Conservation (phyloP, 2,329 filamentous ascomycete species). For the Hymenoscyphus salicellus region DNA sequence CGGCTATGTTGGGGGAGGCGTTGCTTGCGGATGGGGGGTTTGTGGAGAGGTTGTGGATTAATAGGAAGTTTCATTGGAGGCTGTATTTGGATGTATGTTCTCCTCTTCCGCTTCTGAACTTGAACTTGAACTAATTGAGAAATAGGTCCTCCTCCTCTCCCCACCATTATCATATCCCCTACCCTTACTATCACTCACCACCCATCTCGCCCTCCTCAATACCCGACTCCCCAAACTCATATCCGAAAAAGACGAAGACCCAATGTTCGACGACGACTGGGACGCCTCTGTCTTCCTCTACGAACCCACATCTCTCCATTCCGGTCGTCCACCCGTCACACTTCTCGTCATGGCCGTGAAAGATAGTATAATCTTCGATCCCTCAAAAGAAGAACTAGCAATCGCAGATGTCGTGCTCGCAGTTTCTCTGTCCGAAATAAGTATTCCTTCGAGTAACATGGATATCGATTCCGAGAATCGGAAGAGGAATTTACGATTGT, state of each 20-base stretch:
- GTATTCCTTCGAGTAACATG: conserved; percentile 32
- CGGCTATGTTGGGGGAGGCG: conserved; percentile 84
- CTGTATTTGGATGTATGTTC: conserved; percentile 83
- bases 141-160: conserved; percentile 85
- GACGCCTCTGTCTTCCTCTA: conserved; percentile 77
- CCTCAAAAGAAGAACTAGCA: conserved; percentile 83
- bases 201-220: conserved; percentile 86
- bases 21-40: conserved; percentile 70
- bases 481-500: conserved; percentile 51
- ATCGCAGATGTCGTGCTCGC: conserved; percentile 89
- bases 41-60: conserved; percentile 76
- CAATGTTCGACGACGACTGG: conserved; percentile 98
- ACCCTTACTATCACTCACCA: conserved; percentile 86
- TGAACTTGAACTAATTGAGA: conserved; percentile 10
- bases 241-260: conserved; percentile 91
- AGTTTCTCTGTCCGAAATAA: conserved; percentile 65
- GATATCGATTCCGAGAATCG: conserved; percentile 41
- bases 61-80: conserved; percentile 91
- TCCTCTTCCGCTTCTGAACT: not conserved
- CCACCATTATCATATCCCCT: conserved; percentile 89
- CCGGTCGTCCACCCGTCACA: conserved; percentile 62
- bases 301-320: conserved; percentile 50
- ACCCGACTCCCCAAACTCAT: conserved; percentile 80
- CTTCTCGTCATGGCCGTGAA: conserved; percentile 85
- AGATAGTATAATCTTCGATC: conserved; percentile 90